Percentiles rank a stretch among this genome's conserved stretches.
Conservation (phyloP, 176 grass and related monocot genomes). For the Rhynchospora pubera region DNA sequence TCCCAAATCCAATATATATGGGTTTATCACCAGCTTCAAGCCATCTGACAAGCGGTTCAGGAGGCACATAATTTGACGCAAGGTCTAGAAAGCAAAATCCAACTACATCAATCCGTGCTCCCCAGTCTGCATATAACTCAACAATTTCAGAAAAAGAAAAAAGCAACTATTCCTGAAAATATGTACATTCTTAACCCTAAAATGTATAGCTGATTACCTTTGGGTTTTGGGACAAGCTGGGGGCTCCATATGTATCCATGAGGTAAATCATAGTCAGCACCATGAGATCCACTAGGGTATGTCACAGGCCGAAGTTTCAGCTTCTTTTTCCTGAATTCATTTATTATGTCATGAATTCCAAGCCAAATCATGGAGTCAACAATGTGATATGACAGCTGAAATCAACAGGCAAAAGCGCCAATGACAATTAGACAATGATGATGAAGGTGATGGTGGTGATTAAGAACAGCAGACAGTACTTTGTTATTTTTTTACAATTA, state of each 20-base stretch:
- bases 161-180: not conserved
- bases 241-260: slow-evolving; percentile 98
- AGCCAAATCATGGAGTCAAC: slow-evolving; percentile 99
- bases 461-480: not conserved
- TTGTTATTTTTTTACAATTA: slow-evolving; percentile 12
- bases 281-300: slow-evolving; percentile 75
- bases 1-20: slow-evolving; percentile 93
- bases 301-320: slow-evolving; percentile 91
- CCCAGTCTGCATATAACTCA: slow-evolving; percentile 63
- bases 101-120: slow-evolving; percentile 87
- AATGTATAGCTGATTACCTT: slow-evolving; percentile 41
- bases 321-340: slow-evolving; percentile 95
- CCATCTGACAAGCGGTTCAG: slow-evolving; percentile 79
- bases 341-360: slow-evolving; percentile 97
- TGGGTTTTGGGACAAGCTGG: slow-evolving; percentile 90
- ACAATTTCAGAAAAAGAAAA: slow-evolving; percentile 1
- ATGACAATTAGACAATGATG: not conserved
- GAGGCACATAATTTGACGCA: slow-evolving; percentile 79
- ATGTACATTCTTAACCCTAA: slow-evolving; percentile 25
- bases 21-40: slow-evolving; percentile 80
- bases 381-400: slow-evolving; percentile 92
- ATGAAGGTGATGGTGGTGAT: not conserved
- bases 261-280: slow-evolving; percentile 69
- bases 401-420: slow-evolving; percentile 10
- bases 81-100: slow-evolving; percentile 98